These are phyloP conservation scores for Orbilia javanica DNA, from an alignment of 2,329 filamentous ascomycete genomes.

Conservation along the genomic window DNA sequence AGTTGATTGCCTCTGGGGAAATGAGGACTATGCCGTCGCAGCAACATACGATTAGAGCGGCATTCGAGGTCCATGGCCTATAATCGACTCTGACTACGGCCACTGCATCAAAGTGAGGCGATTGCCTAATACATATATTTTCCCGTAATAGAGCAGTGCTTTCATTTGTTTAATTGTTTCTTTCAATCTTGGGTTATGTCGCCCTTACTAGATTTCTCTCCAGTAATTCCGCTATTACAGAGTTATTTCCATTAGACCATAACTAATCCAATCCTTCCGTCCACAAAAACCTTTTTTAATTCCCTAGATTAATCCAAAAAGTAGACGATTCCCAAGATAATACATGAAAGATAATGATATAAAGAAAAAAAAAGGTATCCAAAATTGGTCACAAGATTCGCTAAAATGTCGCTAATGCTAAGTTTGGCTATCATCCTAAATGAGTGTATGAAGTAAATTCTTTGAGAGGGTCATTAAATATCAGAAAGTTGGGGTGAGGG, in stretches of 20 bases:
- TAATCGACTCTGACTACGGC: neutral
- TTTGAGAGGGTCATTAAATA: conserved; percentile 47
- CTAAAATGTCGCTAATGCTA: conserved; percentile 49
- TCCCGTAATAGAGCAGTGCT: neutral
- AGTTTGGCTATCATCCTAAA: conserved; percentile 36
- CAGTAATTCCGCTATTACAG: conserved; percentile 14
- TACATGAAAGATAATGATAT: conserved; percentile 42
- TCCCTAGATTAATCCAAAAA: conserved; percentile 22
- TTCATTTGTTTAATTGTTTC: conserved; percentile 15
- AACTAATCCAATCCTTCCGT: conserved; percentile 18
- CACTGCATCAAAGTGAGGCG: neutral
- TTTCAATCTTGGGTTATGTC: conserved; percentile 11
- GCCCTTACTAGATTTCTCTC: conserved; percentile 15
- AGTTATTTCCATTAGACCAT: conserved; percentile 37
- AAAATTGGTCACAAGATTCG: conserved; percentile 49
- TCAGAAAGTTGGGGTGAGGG: neutral
- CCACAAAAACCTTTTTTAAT: conserved; percentile 20
- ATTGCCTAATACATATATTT: neutral
- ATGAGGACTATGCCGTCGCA: conserved; percentile 41
- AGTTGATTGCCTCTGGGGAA: conserved; percentile 31
- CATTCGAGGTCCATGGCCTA: conserved; percentile 16
- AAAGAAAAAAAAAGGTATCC: conserved; percentile 10
- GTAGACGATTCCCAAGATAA: conserved; percentile 38
- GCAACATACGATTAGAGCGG: conserved; percentile 24
- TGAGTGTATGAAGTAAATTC: conserved; percentile 51